Evolutionary conservation across 768 basidiomycete species (phyloP), one percentile per base, ranked within the genome.

Genomic region (Lactarius sp.): DNA sequence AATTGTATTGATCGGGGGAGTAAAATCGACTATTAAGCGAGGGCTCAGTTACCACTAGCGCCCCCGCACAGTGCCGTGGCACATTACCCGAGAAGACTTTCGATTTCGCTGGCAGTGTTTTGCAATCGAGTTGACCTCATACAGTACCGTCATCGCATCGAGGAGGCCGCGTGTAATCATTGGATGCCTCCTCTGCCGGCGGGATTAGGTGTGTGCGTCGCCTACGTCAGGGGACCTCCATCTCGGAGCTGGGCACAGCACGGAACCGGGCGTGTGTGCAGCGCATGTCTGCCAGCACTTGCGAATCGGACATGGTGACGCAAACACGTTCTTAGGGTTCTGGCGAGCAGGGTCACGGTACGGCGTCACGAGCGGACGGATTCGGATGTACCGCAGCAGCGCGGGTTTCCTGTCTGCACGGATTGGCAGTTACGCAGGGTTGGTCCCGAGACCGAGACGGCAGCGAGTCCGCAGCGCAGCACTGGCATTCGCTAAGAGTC

Each of bases 11-110:
- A 64, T 64, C 62, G 62, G 36, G 41, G 44, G 14, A 14, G 22
- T 9, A 12, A 37, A 53, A 53, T 36, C 57, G 57, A 31, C 46
- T 7, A 16, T 27, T 52, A 58, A 52, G 57, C 62, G 62, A 63
- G 62, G 62, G 62, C 57, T 63, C 33, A n/a, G 55, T 49, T 44
- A 34, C 31, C 49, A 47, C 27, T 33, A 34, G 27, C 61, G 46
- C 22, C n/a, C 33, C 7, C 52, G 36, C 34, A 39, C 52, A 33
- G 52, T 42, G 62, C 62, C 20, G 27, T 41, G 50, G 39, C 39
- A 58, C 50, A 27, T 53, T 62, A 27, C 42, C 50, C 34, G 52
- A 60, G 20, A 53, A 18, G 51, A 42, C 33, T 27, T 54, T 51
- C 18, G 42, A 41, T 59, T 41, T 36, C 37, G 58, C 27, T 37